phyloP scores from a whole-genome alignment of 768 basidiomycete genomes.

The Suillus subaureus region DNA sequence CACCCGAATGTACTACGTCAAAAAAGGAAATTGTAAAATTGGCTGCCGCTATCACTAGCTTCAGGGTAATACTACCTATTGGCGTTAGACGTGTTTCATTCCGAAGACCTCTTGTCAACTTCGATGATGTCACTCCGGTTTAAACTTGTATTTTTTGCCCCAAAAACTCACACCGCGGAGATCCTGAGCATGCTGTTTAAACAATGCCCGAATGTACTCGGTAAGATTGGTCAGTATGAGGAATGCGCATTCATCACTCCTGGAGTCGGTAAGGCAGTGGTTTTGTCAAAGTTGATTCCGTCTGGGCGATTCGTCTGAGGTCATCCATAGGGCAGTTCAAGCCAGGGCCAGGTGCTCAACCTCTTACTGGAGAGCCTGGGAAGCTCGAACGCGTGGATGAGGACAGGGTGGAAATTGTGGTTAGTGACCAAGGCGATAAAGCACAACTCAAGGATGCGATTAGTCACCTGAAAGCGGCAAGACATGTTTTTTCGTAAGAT shows the following conservation, averaged over 20 bases:
- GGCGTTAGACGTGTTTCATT: background rate
- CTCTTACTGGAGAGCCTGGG: constrained; percentile 45
- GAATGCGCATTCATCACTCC: constrained; percentile 55
- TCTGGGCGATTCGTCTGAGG: background rate
- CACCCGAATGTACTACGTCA: background rate
- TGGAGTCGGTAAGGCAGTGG: constrained; percentile 45
- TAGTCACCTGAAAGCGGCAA: constrained; percentile 48
- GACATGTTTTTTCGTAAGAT: constrained; percentile 17
- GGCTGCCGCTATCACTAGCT: background rate
- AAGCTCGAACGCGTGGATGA: constrained; percentile 52
- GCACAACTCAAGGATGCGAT: constrained; percentile 43
- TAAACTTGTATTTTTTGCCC: constrained; percentile 59
- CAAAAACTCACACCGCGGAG: constrained; percentile 40
- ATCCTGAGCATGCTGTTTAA: constrained; percentile 50
- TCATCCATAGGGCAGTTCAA: constrained; percentile 45
- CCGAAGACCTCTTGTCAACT: constrained; percentile 21
- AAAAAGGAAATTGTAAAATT: constrained; percentile 26
- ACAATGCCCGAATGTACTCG: constrained; percentile 45
- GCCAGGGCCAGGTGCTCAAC: constrained; percentile 43
- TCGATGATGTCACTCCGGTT: constrained; percentile 30
- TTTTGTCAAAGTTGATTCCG: constrained; percentile 3
- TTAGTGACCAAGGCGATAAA: constrained; percentile 40
- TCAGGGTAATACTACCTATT: background rate
- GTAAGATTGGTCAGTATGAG: constrained; percentile 55
- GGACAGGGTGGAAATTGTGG: constrained; percentile 53